These are phyloP conservation scores for Fomes fomentarius DNA, from an alignment of 1,284 basidiomycete species.

Conservation along the genomic window DNA sequence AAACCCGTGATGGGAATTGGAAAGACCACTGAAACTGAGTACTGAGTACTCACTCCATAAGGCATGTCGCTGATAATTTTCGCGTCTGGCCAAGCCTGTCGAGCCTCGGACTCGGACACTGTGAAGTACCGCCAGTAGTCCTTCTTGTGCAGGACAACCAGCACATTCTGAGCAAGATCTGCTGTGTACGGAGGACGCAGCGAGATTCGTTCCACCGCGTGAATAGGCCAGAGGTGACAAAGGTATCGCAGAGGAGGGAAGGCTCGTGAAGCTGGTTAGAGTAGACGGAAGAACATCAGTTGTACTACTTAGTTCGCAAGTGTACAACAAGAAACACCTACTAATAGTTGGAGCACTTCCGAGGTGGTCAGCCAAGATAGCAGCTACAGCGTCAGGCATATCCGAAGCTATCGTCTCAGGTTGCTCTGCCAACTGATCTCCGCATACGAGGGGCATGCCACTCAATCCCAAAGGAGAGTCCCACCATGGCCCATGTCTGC, in stretches of 20 bases:
- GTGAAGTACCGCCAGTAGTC: neutral
- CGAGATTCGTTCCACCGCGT: constrained; percentile 9
- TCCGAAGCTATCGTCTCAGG: too few species aligned
- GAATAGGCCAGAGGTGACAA: constrained; percentile 5
- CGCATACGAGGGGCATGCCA: too few species aligned
- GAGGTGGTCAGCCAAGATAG: neutral
- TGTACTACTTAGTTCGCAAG: too few species aligned
- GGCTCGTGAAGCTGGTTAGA: neutral
- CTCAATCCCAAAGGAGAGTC: too few species aligned
- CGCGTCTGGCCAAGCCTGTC: neutral
- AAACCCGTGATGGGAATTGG: too few species aligned
- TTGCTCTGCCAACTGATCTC: too few species aligned
- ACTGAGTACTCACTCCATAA: neutral
- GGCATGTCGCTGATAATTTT: neutral
- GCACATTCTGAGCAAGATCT: neutral
- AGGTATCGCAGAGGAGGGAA: constrained; percentile 8
- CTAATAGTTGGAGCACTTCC: neutral
- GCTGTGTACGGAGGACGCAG: neutral
- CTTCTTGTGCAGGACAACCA: neutral
- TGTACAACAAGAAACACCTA: neutral
- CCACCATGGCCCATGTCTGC: too few species aligned
- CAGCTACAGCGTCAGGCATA: too few species aligned
- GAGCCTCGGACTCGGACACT: neutral
- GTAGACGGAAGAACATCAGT: neutral
- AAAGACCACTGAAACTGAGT: too few species aligned